These are phyloP conservation scores for Morella rubra DNA, from an alignment of 306 rosid genomes.

Conservation along the genomic window DNA sequence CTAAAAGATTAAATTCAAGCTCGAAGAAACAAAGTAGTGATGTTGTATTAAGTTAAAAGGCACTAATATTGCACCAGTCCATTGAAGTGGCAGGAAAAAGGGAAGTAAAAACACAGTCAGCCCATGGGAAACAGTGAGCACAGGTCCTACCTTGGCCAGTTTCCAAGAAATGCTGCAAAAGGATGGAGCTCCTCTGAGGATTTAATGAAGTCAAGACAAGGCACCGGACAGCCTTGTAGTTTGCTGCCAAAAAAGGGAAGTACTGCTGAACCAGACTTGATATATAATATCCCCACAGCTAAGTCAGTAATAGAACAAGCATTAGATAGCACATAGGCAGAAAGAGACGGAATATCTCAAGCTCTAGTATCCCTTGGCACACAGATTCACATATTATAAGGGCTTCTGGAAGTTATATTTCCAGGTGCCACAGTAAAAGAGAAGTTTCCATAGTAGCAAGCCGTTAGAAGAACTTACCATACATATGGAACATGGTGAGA, in stretches of 20 bases:
- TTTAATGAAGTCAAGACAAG: conserved; percentile 77
- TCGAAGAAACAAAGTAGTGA: neutral
- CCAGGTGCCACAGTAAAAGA: neutral
- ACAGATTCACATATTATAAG: neutral
- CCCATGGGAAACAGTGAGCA: conserved; percentile 11
- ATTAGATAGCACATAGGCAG: neutral
- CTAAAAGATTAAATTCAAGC: neutral
- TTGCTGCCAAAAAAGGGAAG: conserved; percentile 52
- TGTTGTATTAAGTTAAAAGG: neutral
- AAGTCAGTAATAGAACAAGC: neutral
- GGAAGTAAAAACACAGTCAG: neutral
- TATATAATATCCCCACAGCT: neutral
- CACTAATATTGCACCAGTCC: neutral
- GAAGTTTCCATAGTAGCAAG: neutral
- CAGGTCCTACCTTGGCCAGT: conserved; percentile 65
- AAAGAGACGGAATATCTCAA: neutral
- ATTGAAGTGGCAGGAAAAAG: neutral
- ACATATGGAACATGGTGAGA: conserved; percentile 82
- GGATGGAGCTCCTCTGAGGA: conserved; percentile 76
- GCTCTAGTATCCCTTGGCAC: neutral
- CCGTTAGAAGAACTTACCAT: conserved; percentile 49
- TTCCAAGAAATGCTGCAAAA: conserved; percentile 65
- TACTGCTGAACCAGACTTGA: conserved; percentile 4
- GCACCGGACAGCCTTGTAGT: conserved; percentile 84
- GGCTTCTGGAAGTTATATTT: neutral